A percentile compares a stretch with the other conserved stretches of the same genome.
Evolutionary conservation across 1,284 basidiomycete genomes (phyloP).

Genomic region (Farysia itapuensis): DNA sequence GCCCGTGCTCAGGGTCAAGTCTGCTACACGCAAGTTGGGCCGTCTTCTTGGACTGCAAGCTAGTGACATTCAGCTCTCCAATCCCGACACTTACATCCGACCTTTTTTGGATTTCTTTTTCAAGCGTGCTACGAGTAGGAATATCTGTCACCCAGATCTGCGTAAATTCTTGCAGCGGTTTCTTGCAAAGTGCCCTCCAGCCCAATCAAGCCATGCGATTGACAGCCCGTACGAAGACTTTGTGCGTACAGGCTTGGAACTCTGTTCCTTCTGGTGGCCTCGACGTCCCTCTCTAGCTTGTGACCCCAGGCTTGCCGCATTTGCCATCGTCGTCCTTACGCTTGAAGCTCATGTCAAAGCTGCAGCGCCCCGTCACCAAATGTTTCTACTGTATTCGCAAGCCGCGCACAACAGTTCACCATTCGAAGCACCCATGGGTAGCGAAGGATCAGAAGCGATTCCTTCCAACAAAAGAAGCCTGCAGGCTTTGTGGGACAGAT

Average conservation of each 20-base stretch:
- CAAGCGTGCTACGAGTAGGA: too few relatives aligned
- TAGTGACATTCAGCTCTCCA: slow-evolving; percentile 7
- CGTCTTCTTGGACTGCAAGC: slow-evolving; percentile 9
- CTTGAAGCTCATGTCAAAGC: slow-evolving; percentile 17
- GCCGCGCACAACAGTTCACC: too few relatives aligned
- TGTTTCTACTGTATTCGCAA: too few relatives aligned
- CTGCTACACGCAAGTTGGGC: slow-evolving; percentile 8
- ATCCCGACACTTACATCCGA: slow-evolving; percentile 14
- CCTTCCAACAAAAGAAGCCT: too few relatives aligned
- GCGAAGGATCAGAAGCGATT: too few relatives aligned
- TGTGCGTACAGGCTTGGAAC: slow-evolving; percentile 19
- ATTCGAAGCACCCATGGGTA: too few relatives aligned
- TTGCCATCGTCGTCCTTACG: slow-evolving; percentile 15
- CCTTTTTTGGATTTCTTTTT: slow-evolving; percentile 19
- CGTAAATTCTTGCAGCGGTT: background rate
- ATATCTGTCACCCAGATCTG: too few relatives aligned
- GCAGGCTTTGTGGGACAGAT: too few relatives aligned
- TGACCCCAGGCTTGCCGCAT: slow-evolving; percentile 8
- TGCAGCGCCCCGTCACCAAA: slow-evolving; percentile 4
- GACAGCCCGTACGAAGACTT: slow-evolving; percentile 13
- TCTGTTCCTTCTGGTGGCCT: slow-evolving; percentile 28
- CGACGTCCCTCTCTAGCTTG: background rate
- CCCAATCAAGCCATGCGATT: background rate
- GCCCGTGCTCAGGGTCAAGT: slow-evolving; percentile 2
- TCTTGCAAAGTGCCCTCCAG: too few relatives aligned